phyloP scores from a whole-genome alignment of 2,329 filamentous ascomycete genomes.

The Biscogniauxia marginata region DNA sequence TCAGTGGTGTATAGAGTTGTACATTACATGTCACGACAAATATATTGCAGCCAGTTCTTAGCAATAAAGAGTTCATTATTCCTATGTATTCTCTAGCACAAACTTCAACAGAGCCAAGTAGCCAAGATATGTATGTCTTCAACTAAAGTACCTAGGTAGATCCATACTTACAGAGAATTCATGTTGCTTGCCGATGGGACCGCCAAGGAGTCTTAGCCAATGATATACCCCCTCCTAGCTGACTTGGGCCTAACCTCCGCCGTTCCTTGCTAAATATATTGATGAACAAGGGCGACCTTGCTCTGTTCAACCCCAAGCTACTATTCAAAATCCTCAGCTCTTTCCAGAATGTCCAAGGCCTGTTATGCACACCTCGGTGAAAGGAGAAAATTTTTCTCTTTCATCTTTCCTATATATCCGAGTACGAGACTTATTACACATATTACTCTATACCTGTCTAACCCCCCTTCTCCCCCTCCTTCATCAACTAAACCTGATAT shows the following conservation, averaged over 20 bases:
- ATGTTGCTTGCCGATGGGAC: not conserved
- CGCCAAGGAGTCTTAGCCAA: not conserved
- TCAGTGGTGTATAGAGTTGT: too few relatives aligned
- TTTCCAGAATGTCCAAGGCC: not conserved
- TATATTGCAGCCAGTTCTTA: too few relatives aligned
- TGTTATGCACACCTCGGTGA: not conserved
- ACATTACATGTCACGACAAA: too few relatives aligned
- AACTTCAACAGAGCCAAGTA: too few relatives aligned
- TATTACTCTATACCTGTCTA: not conserved
- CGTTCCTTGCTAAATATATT: not conserved
- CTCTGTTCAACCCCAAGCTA: not conserved
- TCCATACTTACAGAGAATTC: not conserved
- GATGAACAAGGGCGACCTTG: not conserved
- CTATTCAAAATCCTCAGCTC: not conserved
- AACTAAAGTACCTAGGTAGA: not conserved
- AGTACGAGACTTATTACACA: not conserved
- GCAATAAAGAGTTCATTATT: too few relatives aligned
- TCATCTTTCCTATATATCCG: not conserved
- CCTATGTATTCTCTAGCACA: too few relatives aligned
- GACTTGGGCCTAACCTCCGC: not conserved
- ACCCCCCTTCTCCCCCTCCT: too few relatives aligned
- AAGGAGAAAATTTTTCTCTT: slow-evolving; percentile 1
- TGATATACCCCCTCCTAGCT: not conserved
- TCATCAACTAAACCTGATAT: too few relatives aligned
- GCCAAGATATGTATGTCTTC: not conserved